Evolutionary conservation across 2,329 filamentous ascomycete genomes (phyloP), one percentile per base, ranked within the genome.

Genomic region (Exophiala bonariae): DNA sequence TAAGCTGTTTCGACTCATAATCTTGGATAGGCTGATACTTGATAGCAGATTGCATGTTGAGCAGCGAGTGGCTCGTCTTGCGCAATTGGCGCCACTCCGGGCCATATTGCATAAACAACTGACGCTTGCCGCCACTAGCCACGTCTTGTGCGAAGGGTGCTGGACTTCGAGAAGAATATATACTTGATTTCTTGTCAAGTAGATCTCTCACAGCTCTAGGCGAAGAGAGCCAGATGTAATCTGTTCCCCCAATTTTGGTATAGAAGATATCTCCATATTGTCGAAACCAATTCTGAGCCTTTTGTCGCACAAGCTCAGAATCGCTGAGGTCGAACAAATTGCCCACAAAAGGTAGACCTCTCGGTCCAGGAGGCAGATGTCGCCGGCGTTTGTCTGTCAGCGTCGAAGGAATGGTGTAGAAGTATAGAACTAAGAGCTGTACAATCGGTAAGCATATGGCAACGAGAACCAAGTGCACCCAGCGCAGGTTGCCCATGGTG

Each of bases 171-270:
- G 68, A 66, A n/a, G 68, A 68, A 49, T 72, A 73, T 20, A 66
- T 62, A 28, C 42, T 54, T 1, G 66, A 62, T 32, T 65, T 63
- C 44, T 65, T 66, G 19, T 70, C 70, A 44, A 81, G 73, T 13
- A 81, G 63, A 16, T 80, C 77, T 30, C 73, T 75, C 0, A 77
- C 77, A 1, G 69, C 65, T 64, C 72, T 73, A 0, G 74, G 72
- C 26, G 76, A 73, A 47, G 74, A 74, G 47, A 81, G 67, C 63
- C 63, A 44, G 13, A 69, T 62, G 5, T 66, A 54, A 16, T 58
- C 65, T 5, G 59, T 56, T 4, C 58, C 57, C 5, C 64, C 65
- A 28, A 65, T 61, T 31, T 64, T 58, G 3, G 59, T 53, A 17
- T 56, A 58, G 14, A 67, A 59, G 3, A 69, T 54, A 1, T 63